These are phyloP conservation scores for Epicoccum sorghinum DNA, from an alignment of 2,329 filamentous ascomycete genomes.

Conservation along the genomic window DNA sequence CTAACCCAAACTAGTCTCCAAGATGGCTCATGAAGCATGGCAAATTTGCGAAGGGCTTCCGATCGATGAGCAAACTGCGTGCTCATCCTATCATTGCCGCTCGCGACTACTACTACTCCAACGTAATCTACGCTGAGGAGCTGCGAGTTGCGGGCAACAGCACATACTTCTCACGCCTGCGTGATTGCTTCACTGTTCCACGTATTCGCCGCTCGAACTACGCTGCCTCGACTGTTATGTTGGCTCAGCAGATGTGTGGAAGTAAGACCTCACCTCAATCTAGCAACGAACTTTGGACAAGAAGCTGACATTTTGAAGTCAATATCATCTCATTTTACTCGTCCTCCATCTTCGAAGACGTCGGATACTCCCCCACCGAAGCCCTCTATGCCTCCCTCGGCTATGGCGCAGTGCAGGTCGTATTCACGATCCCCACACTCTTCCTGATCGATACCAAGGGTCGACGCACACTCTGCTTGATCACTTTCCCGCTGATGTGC, in stretches of 20 bases:
- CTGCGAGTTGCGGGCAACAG: constrained; percentile 39
- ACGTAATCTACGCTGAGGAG: constrained; percentile 45
- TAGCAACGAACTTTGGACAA: neutral
- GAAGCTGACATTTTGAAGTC: constrained; percentile 17
- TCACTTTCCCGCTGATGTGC: constrained; percentile 47
- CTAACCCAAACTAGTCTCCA: constrained; percentile 32
- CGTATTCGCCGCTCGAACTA: constrained; percentile 48
- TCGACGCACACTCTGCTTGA: constrained; percentile 39
- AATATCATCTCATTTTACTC: constrained; percentile 88
- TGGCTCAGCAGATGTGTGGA: constrained; percentile 50
- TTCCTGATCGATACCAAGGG: constrained; percentile 50
- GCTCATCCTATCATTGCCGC: constrained; percentile 44
- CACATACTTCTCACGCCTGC: constrained; percentile 51
- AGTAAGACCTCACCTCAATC: constrained; percentile 11
- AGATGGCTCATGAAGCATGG: constrained; percentile 50
- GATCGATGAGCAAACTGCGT: constrained; percentile 54
- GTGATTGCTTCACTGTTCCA: constrained; percentile 55
- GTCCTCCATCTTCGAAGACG: constrained; percentile 69
- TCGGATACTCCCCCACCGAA: constrained; percentile 34
- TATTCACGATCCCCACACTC: constrained; percentile 45
- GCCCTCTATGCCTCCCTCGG: constrained; percentile 47
- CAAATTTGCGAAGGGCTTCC: constrained; percentile 50
- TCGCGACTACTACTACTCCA: constrained; percentile 47
- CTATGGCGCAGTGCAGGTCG: constrained; percentile 45
- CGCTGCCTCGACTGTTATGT: constrained; percentile 49